Evolutionary conservation across 1,284 basidiomycete species (phyloP).

Genomic region (Sporisorium iseilematis-ciliati): DNA sequence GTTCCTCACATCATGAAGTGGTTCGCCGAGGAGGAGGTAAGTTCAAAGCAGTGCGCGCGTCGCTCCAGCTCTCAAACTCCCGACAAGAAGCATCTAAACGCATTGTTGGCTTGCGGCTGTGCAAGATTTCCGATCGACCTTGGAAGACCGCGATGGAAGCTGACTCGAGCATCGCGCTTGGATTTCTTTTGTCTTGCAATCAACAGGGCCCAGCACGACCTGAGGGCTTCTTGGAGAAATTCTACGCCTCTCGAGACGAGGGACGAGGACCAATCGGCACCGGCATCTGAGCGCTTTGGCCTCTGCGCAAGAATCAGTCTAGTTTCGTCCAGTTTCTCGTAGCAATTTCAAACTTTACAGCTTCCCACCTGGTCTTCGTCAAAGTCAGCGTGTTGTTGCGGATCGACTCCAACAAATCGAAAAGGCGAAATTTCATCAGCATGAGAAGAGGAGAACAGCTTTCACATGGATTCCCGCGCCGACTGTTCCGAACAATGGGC

Average conservation of each 20-base stretch:
- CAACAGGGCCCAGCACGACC: slow-evolving; percentile 67
- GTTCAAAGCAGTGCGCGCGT: slow-evolving; percentile 22
- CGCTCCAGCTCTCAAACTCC: no score
- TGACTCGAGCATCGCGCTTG: slow-evolving; percentile 17
- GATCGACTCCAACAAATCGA: background rate
- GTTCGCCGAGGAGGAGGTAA: slow-evolving; percentile 71
- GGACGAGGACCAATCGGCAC: slow-evolving; percentile 58
- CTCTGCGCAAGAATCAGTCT: background rate
- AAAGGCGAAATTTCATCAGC: no score
- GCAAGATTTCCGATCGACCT: background rate
- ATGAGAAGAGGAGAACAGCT: background rate
- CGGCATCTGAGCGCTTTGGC: slow-evolving; percentile 35
- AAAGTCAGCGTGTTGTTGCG: no score
- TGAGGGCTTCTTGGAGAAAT: slow-evolving; percentile 83
- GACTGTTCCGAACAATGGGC: background rate
- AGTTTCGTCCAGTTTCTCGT: slow-evolving; percentile 7
- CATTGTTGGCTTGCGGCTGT: background rate
- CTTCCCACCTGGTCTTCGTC: background rate
- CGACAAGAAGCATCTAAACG: no score
- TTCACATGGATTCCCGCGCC: background rate
- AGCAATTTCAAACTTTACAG: slow-evolving; percentile 25
- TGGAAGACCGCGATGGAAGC: slow-evolving; percentile 1
- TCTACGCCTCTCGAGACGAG: slow-evolving; percentile 75
- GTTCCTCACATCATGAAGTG: slow-evolving; percentile 71
- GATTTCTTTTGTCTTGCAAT: background rate